Percentiles rank a stretch among this genome's conserved stretches.
Conservation (phyloP, 768 basidiomycete species). For the Phylloporus sp. region DNA sequence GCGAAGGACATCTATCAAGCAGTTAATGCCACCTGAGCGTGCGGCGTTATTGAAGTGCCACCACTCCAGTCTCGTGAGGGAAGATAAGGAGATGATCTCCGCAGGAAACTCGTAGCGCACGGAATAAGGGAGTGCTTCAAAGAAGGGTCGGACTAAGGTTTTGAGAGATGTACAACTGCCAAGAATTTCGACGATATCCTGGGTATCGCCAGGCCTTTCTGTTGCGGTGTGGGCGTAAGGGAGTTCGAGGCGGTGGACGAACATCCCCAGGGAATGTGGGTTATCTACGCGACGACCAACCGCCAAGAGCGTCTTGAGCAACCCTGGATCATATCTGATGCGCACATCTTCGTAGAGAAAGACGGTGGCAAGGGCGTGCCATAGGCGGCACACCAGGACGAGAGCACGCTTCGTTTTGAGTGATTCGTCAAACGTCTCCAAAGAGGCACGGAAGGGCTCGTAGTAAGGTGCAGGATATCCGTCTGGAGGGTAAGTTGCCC, state of each 20-base stretch:
- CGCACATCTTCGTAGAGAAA: slow-evolving; percentile 54
- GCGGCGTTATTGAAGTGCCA: slow-evolving; percentile 58
- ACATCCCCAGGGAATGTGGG: slow-evolving; percentile 24
- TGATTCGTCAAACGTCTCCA: slow-evolving; percentile 27
- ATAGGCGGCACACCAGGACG: slow-evolving; percentile 53
- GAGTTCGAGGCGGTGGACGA: slow-evolving; percentile 55
- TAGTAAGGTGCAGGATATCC: slow-evolving; percentile 34
- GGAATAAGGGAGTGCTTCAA: slow-evolving; percentile 13
- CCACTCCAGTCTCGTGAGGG: slow-evolving; percentile 64
- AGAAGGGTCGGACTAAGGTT: slow-evolving; percentile 50
- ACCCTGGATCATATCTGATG: slow-evolving; percentile 32
- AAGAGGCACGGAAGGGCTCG: slow-evolving; percentile 44
- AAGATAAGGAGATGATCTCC: slow-evolving; percentile 41
- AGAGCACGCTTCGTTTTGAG: slow-evolving; percentile 39
- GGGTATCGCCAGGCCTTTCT: slow-evolving; percentile 23
- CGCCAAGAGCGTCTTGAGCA: slow-evolving; percentile 33
- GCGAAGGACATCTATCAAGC: slow-evolving; percentile 47
- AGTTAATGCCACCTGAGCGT: slow-evolving; percentile 64
- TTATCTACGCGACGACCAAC: slow-evolving; percentile 5
- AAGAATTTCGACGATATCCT: slow-evolving; percentile 45
- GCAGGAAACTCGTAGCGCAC: slow-evolving; percentile 53
- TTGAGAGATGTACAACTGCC: slow-evolving; percentile 46
- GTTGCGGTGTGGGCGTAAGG: slow-evolving; percentile 55
- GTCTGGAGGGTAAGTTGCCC: slow-evolving; percentile 33
- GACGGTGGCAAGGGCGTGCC: slow-evolving; percentile 45